Conservation (phyloP, 768 basidiomycete genomes). For the Leccinum barrowsii region DNA sequence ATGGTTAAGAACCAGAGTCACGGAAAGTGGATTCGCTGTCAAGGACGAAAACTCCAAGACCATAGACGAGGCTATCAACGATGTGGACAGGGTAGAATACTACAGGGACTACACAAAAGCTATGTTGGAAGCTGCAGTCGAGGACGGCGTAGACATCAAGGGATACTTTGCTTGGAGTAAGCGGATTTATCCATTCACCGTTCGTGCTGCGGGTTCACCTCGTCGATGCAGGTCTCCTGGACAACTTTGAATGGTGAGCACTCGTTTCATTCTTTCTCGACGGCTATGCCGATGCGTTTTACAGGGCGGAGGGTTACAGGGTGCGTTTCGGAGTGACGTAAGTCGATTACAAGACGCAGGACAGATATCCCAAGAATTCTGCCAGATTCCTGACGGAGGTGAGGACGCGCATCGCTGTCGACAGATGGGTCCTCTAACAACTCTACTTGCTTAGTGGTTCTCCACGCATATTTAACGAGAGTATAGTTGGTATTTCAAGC, state of each 20-base stretch:
- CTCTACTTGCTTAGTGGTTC: conserved; percentile 2
- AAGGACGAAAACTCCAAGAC: conserved; percentile 58
- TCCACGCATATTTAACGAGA: not conserved
- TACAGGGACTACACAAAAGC: conserved; percentile 58
- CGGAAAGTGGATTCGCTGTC: conserved; percentile 75
- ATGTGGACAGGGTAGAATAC: conserved; percentile 63
- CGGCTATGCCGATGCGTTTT: not conserved
- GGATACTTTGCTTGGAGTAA: conserved; percentile 74
- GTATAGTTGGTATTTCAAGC: not conserved
- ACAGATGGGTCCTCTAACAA: not conserved
- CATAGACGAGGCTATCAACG: conserved; percentile 52
- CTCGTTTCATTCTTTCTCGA: not conserved
- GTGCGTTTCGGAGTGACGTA: conserved; percentile 74
- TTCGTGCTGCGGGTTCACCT: not conserved
- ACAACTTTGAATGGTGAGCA: conserved; percentile 69
- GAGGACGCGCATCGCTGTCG: conserved; percentile 4
- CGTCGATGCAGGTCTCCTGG: conserved; percentile 50
- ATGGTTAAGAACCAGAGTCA: conserved; percentile 43
- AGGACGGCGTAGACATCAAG: conserved; percentile 65
- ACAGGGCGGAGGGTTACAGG: conserved; percentile 61
- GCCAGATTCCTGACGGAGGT: conserved; percentile 59
- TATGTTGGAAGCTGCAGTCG: conserved; percentile 52
- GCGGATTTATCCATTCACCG: conserved; percentile 19
- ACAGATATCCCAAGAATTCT: conserved; percentile 64
- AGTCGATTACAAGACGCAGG: conserved; percentile 69